Evolutionary conservation across 1,139 yeast species (phyloP).

Genomic region (Kluyveromyces sp.): DNA sequence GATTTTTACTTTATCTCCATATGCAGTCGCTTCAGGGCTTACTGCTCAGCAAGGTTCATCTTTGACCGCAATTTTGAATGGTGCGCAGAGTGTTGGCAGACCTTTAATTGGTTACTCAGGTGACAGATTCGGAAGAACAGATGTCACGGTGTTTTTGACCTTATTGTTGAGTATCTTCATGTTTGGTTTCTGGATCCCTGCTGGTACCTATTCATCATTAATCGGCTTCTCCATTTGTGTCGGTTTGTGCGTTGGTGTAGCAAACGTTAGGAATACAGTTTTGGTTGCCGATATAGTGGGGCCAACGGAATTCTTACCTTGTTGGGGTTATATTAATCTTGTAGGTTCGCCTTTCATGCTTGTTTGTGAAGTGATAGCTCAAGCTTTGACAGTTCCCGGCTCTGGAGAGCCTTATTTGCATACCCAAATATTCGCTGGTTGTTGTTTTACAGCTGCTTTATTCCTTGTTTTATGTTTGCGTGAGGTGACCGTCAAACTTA

Average conservation of each 20-base stretch:
- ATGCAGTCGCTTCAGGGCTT: constrained; percentile 54
- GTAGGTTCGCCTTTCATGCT: constrained; percentile 39
- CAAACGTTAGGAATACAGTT: constrained; percentile 55
- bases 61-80: constrained; percentile 55
- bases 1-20: constrained; percentile 54
- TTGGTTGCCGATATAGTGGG: constrained; percentile 48
- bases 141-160: constrained; percentile 36
- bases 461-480: constrained; percentile 32
- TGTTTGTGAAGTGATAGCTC: constrained; percentile 46
- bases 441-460: constrained; percentile 36
- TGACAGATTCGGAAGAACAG: constrained; percentile 53
- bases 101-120: constrained; percentile 53
- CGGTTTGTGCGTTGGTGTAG: constrained; percentile 56
- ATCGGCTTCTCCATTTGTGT: constrained; percentile 45
- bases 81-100: constrained; percentile 59
- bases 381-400: constrained; percentile 35
- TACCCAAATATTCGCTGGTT: constrained; percentile 56
- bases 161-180: constrained; percentile 22
- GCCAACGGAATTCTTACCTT: constrained; percentile 45
- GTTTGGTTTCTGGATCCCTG: constrained; percentile 40
- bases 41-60: constrained; percentile 47
- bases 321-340: constrained; percentile 52
- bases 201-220: constrained; percentile 42
- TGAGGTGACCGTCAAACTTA: constrained; percentile 34
- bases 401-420: constrained; percentile 42